These are phyloP conservation scores for Ampelomyces quisqualis DNA, from an alignment of 2,329 filamentous ascomycete genomes.

Conservation along the genomic window DNA sequence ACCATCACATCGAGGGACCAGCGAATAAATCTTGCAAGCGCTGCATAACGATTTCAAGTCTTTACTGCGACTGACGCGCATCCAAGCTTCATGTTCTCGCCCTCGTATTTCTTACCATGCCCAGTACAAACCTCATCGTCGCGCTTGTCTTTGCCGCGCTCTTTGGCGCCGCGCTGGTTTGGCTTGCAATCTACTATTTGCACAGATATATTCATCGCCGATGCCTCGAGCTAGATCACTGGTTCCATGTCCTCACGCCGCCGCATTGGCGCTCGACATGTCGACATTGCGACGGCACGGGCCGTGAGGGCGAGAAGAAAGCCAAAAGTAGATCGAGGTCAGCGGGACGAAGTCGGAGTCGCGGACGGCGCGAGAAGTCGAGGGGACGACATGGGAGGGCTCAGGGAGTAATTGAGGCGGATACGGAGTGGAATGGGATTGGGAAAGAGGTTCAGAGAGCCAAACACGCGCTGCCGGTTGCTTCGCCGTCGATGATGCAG, in stretches of 20 bases:
- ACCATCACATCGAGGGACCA: no score
- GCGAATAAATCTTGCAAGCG: no score
- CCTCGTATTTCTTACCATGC: conserved; percentile 11
- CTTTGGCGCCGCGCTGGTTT: conserved; percentile 24
- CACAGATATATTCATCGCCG: conserved; percentile 18
- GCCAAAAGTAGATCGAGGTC: conserved; percentile 1
- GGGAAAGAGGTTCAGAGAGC: neutral
- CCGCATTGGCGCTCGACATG: neutral
- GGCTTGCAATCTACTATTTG: conserved; percentile 18
- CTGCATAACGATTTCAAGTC: no score
- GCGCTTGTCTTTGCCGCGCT: conserved; percentile 22
- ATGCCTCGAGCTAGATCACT: conserved; percentile 21
- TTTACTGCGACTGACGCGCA: no score
- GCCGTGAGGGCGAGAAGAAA: conserved; percentile 6
- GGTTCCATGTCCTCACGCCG: conserved; percentile 11
- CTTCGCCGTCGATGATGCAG: neutral
- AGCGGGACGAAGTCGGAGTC: neutral
- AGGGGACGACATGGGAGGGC: neutral
- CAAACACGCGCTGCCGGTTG: neutral
- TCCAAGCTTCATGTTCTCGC: neutral
- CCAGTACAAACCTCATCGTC: conserved; percentile 14
- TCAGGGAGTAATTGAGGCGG: neutral
- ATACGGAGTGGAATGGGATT: neutral
- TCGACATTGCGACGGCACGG: conserved; percentile 3
- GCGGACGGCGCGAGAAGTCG: neutral